Evolutionary conservation across 2,329 filamentous ascomycete species (phyloP), one percentile per base, ranked within the genome.

Genomic region (Cyclaneusma minus): DNA sequence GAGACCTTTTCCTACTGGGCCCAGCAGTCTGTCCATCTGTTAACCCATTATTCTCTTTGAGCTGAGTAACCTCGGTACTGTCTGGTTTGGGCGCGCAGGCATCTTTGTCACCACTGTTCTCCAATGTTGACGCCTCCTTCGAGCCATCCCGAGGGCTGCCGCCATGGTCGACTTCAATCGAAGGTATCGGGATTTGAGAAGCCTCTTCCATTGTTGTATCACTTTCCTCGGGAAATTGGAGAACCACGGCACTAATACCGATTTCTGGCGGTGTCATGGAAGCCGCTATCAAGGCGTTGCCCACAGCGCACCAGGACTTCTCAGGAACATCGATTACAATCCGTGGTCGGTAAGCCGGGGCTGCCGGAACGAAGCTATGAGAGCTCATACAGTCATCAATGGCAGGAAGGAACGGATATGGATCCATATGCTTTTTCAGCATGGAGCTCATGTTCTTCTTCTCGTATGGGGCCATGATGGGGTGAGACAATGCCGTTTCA

Each of bases 361-460:
- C 11, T 8, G 11, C 16, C 13, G 11, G 11, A 13, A 11, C 11
- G 15, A 7, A n/a, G 12, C 10, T 17, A 3, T n/a, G n/a, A n/a
- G n/a, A n/a, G n/a, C 18, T 20, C 18, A 8, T 11, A 8, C n/a
- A 8, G 18, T 8, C 49, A 3, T 60, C 61, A 2, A 60, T 58
- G 28, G 73, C 52, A 0, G 68, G 68, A 1, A 76, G 52, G 42
- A 68, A 75, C 2, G 68, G 59, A n/a, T 73, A 59, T 0, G 69
- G 69, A 29, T 76, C 71, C 11, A 73, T 48, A 27, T 64, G 60
- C 15, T 62, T 62, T 34, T 56, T 58, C 14, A 76, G 50, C 9
- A 57, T 45, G 2, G 47, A 36, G 0, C 67, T 58, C 47, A 76
- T 57, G 19, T 56, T 49, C 29, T 56, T 62, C 29, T 59, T 60